Evolutionary conservation across 179 eudicot genomes (phyloP).

Genomic region (Silene noctiflora): DNA sequence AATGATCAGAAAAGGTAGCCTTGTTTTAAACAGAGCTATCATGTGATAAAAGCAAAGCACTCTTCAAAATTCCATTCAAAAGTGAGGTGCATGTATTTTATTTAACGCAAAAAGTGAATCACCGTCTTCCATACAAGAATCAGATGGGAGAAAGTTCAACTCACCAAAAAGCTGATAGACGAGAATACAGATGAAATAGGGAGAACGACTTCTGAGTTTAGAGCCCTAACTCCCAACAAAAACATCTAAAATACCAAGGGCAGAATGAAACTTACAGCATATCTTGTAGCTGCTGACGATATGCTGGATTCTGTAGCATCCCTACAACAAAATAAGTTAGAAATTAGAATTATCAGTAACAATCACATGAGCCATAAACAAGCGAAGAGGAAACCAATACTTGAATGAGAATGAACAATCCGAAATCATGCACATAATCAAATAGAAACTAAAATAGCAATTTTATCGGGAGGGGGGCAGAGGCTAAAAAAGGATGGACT

Average conservation of each 20-base stretch:
- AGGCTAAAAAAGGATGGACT: neutral
- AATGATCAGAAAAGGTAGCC: too few species aligned
- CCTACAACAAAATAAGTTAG: slow-evolving; percentile 41
- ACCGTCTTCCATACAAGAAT: too few species aligned
- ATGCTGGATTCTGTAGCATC: slow-evolving; percentile 93
- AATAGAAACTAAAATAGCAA: slow-evolving; percentile 2
- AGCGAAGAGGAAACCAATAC: neutral
- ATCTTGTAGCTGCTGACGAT: slow-evolving; percentile 87
- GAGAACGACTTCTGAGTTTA: neutral
- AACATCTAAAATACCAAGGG: neutral
- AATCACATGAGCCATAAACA: neutral
- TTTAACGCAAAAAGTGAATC: too few species aligned
- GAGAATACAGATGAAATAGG: neutral
- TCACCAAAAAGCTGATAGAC: neutral
- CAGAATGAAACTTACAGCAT: slow-evolving; percentile 68
- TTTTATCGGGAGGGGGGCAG: too few species aligned
- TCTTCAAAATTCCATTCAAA: too few species aligned
- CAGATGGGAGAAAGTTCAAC: too few species aligned
- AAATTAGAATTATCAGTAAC: slow-evolving; percentile 3
- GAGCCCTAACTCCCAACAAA: neutral
- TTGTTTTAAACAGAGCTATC: too few species aligned
- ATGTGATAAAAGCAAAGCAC: too few species aligned
- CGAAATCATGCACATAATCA: slow-evolving; percentile 2
- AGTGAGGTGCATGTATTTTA: too few species aligned
- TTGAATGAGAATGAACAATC: neutral